These are phyloP conservation scores for Infundibulicybe gibba DNA, from an alignment of 768 basidiomycete species.

Conservation along the genomic window DNA sequence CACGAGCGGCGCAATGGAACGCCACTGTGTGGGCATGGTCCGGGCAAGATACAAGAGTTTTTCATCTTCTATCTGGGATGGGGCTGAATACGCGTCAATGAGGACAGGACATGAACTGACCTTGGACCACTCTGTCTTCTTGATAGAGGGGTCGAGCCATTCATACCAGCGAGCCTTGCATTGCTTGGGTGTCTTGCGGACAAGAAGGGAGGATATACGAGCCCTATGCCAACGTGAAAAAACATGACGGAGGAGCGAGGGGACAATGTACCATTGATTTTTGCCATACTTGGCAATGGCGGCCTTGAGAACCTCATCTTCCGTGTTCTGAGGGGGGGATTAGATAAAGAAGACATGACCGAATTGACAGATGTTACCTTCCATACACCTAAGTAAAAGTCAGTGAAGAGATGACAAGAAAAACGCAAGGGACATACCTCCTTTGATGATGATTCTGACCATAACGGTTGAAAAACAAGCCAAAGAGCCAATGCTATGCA, in stretches of 20 bases:
- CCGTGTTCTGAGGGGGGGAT: slow-evolving; percentile 66
- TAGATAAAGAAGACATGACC: not conserved
- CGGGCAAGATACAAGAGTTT: slow-evolving; percentile 97
- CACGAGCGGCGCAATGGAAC: slow-evolving; percentile 97
- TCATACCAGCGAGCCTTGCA: slow-evolving; percentile 99
- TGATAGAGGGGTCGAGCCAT: slow-evolving; percentile 99
- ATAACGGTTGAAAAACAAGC: slow-evolving; percentile 31
- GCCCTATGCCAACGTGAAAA: slow-evolving; percentile 52
- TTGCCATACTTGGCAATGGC: slow-evolving; percentile 98
- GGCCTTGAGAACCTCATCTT: slow-evolving; percentile 98
- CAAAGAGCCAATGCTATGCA: too few species aligned
- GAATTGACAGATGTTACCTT: slow-evolving; percentile 43
- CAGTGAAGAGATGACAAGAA: slow-evolving; percentile 2
- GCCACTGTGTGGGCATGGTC: slow-evolving; percentile 99
- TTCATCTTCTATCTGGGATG: slow-evolving; percentile 89
- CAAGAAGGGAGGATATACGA: slow-evolving; percentile 94
- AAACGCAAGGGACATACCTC: slow-evolving; percentile 44
- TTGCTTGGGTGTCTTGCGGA: slow-evolving; percentile 98
- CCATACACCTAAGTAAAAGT: slow-evolving; percentile 59
- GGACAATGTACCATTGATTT: slow-evolving; percentile 74
- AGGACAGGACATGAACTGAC: slow-evolving; percentile 32
- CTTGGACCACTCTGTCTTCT: slow-evolving; percentile 99
- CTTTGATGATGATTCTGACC: slow-evolving; percentile 92
- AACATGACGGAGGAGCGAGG: not conserved
- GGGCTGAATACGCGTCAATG: slow-evolving; percentile 1